Base-by-base conservation (phyloP, 2,329 filamentous ascomycete species). In the Plenodomus tracheiphilus region DNA sequence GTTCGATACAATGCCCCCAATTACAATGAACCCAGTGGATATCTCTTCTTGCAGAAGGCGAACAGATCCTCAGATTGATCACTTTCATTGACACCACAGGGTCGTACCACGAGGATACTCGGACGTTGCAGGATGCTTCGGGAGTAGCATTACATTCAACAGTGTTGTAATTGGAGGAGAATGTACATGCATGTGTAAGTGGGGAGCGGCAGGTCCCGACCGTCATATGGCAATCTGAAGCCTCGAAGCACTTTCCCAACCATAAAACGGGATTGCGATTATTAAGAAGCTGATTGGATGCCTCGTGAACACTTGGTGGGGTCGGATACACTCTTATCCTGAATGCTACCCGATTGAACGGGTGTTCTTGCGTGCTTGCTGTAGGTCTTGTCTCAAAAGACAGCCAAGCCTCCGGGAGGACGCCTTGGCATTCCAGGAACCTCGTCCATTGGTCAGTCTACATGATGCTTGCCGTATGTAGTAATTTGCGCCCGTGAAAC, bases 401-500 rank as follows among this genome's bases (percentile, higher is more conserved):
- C 8, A 15, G 32, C 20, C 18, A 43, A 43, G 41, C 30, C 20
- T 22, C n/a, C 18, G 18, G 32, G 20, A 17, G 18, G 18, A 36
- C 15, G 19, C 25, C 43, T 45, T 45, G 43, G 43, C 43, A 45
- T 45, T 30, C 22, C 43, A 13, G 35, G 17, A 19, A 16, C 2
- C 10, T 21, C 20, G 9, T 11, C 28, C 25, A 45, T 45, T 45
- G 43, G 43, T 16, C 21, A 20, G 8, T 22, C 5, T 20, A 28
- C 4, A 10, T 32, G 9, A 15, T 19, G 21, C 17, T 38, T 45
- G 18, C 43, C 35, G 16, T 19, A 38, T 22, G 11, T 6, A 30
- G 43, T 39, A 45, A 30, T 32, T 17, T 39, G 20, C 21, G 20
- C 39, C 43, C 43, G 43, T n/a, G 20, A 18, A 32, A 39, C 22